Conservation (phyloP, 1,284 basidiomycete genomes). For the Cutaneotrichosporon sp. region DNA sequence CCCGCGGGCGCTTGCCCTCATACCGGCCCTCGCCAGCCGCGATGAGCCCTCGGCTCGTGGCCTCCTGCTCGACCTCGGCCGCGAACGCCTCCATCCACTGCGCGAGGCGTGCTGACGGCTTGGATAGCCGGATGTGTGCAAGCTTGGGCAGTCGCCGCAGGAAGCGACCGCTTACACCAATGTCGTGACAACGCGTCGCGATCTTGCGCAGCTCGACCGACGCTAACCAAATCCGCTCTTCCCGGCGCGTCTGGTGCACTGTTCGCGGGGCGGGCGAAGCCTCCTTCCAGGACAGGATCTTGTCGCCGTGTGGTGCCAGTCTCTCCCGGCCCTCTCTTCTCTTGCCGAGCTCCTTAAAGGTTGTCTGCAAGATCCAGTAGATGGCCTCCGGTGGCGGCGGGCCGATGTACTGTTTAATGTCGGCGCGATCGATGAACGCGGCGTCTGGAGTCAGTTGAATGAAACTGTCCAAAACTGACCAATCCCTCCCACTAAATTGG, state of each 20-base stretch:
- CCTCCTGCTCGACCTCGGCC: slow-evolving; percentile 60
- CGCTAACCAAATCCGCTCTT: slow-evolving; percentile 16
- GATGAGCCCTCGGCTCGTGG: background rate
- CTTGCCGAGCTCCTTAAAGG: slow-evolving; percentile 74
- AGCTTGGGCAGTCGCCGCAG: slow-evolving; percentile 87
- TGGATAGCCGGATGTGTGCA: slow-evolving; percentile 72
- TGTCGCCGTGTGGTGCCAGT: slow-evolving; percentile 65
- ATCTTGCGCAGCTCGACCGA: slow-evolving; percentile 10
- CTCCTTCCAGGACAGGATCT: slow-evolving; percentile 39
- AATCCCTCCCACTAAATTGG: slow-evolving; percentile 91
- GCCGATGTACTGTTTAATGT: slow-evolving; percentile 93
- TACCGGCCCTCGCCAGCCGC: slow-evolving; percentile 7
- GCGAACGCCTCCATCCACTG: slow-evolving; percentile 65
- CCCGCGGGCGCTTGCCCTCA: slow-evolving; percentile 12
- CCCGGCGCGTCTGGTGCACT: background rate
- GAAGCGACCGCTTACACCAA: slow-evolving; percentile 17
- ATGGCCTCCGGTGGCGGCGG: slow-evolving; percentile 85
- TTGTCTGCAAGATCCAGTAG: slow-evolving; percentile 88
- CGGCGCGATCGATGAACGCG: slow-evolving; percentile 95
- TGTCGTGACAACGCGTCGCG: slow-evolving; percentile 8
- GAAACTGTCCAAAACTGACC: slow-evolving; percentile 59
- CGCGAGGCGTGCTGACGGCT: slow-evolving; percentile 23
- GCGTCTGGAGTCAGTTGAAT: slow-evolving; percentile 62
- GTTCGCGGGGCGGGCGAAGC: background rate
- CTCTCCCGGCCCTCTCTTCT: slow-evolving; percentile 54